Conservation (phyloP, 805 yeast genomes). For the Starmerella asiatica region DNA sequence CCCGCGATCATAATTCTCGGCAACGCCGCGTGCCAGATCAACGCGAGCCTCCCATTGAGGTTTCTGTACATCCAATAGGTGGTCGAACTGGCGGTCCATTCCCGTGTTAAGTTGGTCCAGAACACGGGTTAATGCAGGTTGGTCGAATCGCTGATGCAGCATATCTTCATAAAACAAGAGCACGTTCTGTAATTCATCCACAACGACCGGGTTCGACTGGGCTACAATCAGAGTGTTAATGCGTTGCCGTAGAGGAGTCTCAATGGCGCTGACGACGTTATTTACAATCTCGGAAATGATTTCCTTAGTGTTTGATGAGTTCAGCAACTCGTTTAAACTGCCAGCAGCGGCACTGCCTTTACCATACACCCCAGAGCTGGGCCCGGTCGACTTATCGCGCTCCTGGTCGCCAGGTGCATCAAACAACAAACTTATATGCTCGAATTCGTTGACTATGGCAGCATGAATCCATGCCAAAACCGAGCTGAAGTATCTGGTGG, state of each 20-base stretch:
- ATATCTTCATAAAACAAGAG: slow-evolving; percentile 54
- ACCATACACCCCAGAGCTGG: slow-evolving; percentile 14
- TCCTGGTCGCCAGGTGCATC: too few species aligned
- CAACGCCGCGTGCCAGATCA: slow-evolving; percentile 44
- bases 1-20: slow-evolving; percentile 34
- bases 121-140: slow-evolving; percentile 22
- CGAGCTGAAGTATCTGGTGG: slow-evolving; percentile 72
- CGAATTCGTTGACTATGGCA: slow-evolving; percentile 74
- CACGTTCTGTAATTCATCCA: slow-evolving; percentile 48
- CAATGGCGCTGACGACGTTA: slow-evolving; percentile 39
- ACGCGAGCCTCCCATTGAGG: slow-evolving; percentile 28
- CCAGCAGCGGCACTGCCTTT: slow-evolving; percentile 8
- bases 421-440: slow-evolving; percentile 53
- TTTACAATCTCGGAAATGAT: slow-evolving; percentile 27
- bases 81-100: slow-evolving; percentile 32
- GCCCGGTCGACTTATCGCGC: too few species aligned
- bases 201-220: slow-evolving; percentile 43
- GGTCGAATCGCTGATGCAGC: slow-evolving; percentile 37
- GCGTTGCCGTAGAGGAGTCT: slow-evolving; percentile 47
- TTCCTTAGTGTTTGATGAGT: slow-evolving; percentile 12
- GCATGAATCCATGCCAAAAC: slow-evolving; percentile 79
- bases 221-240: slow-evolving; percentile 56
- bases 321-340: slow-evolving; percentile 8
- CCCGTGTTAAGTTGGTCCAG: slow-evolving; percentile 27
- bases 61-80: slow-evolving; percentile 48